Conservation (phyloP, 257 asterid genomes). For the Apocynum venetum region DNA sequence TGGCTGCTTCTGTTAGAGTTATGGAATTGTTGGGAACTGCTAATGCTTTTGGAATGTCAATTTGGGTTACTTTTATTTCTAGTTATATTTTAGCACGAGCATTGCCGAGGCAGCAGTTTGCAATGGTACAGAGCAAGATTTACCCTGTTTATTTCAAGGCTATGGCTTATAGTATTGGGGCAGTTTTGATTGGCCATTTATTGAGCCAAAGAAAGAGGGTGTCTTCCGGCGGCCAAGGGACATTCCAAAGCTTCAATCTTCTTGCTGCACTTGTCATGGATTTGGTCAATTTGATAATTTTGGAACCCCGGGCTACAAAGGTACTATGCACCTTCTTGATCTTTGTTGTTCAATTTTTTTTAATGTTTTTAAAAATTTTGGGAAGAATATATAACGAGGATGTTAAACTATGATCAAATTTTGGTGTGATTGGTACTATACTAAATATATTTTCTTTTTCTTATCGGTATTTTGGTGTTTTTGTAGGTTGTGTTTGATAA, state of each 20-base stretch:
- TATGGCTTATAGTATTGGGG: conserved; percentile 55
- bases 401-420: no score
- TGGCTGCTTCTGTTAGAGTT: conserved; percentile 26
- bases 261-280: conserved; percentile 37
- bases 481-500: conserved; percentile 65
- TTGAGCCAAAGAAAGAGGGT: conserved; percentile 19
- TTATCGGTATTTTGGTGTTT: no score
- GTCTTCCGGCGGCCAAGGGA: conserved; percentile 13
- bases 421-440: no score
- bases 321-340: conserved; percentile 17
- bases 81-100: conserved; percentile 57
- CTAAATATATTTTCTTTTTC: not conserved
- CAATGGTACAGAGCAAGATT: conserved; percentile 61
- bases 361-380: no score
- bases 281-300: conserved; percentile 41
- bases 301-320: conserved; percentile 81
- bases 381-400: no score
- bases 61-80: conserved; percentile 74
- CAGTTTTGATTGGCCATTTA: conserved; percentile 53
- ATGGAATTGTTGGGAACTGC: conserved; percentile 53
- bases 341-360: not conserved
- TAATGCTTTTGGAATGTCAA: conserved; percentile 59
- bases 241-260: conserved; percentile 42
- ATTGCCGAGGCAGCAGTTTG: conserved; percentile 73
- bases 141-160: conserved; percentile 72